Conservation (phyloP, 2,329 filamentous ascomycete species). For the Penicillium sp. region DNA sequence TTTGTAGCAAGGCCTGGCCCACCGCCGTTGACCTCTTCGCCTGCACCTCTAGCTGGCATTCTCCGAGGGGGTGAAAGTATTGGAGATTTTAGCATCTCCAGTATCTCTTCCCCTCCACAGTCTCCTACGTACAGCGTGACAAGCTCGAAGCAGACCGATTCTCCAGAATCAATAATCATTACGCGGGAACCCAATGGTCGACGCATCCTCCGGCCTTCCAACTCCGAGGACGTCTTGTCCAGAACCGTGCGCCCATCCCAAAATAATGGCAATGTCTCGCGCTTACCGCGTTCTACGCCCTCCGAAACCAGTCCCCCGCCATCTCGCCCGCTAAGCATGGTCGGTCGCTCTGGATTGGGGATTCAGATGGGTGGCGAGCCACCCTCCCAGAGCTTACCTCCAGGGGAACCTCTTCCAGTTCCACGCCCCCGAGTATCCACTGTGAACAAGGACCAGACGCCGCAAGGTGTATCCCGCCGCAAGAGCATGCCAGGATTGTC, state of each 20-base stretch:
- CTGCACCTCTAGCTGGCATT: slow-evolving; percentile 19
- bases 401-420: slow-evolving; percentile 15
- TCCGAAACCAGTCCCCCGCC: slow-evolving; percentile 21
- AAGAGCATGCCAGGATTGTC: slow-evolving; percentile 40
- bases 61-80: slow-evolving; percentile 20
- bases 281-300: slow-evolving; percentile 16
- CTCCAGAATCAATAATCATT: slow-evolving; percentile 23
- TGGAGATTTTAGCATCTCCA: slow-evolving; percentile 26
- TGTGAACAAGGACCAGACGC: slow-evolving; percentile 12
- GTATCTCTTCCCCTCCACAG: slow-evolving; percentile 38
- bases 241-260: slow-evolving; percentile 23
- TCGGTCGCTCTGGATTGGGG: slow-evolving; percentile 21
- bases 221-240: slow-evolving; percentile 35
- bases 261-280: slow-evolving; percentile 21
- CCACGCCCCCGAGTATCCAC: slow-evolving; percentile 23
- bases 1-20: slow-evolving; percentile 33
- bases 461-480: slow-evolving; percentile 31
- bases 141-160: slow-evolving; percentile 29
- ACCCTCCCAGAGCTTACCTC: slow-evolving; percentile 13
- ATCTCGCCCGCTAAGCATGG: slow-evolving; percentile 30
- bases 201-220: slow-evolving; percentile 33
- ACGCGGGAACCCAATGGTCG: slow-evolving; percentile 22
- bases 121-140: slow-evolving; percentile 35
- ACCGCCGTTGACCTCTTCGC: slow-evolving; percentile 18
- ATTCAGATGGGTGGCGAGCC: slow-evolving; percentile 16